Base-by-base conservation (phyloP, 352 stramenopile species). In the Phytophthora crassamura region DNA sequence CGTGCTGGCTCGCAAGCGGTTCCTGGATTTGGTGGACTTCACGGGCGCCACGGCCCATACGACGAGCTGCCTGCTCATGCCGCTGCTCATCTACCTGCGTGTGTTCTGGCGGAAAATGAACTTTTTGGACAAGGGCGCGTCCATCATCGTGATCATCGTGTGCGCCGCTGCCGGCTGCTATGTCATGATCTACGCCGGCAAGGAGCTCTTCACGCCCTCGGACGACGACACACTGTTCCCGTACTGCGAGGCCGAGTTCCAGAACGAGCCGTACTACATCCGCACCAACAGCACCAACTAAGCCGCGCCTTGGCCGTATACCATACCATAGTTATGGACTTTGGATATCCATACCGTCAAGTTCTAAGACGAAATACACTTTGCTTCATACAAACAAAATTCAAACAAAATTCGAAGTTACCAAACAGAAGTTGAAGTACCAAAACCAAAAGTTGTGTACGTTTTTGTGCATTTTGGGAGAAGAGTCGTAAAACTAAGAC, bases 1-100 rank as follows among this genome's bases (percentile, higher is more conserved):
- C 4, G 64, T 85, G 9, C 40, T 75, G 14, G 47, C 70, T 5
- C 72, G 79, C n/a, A 74, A 83, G 50, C 66, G 82, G 25, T 89
- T 86, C 59, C 61, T 85, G 14, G 80, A 89, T 35, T 48, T 89
- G 39, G 54, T 68, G 42, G 80, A 89, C 69, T 82, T 89, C 36
- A 75, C 81, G 28, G 80, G 80, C 5, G 80, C 80, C 33, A 81
- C 80, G 4, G 64, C 64, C 18, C 69, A 82, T 59, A 86, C 80
- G 30, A 68, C 79, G 25, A 86, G 76, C 60, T 89, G 78, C 38
- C 72, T 89, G 35, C 49, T 79, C 10, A 61, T 90, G 53, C 80
- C 80, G 7, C 62, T 88, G 47, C 60, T 84, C 20, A 77, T 90
- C 15, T 82, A 90, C 52, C 57, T 88, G 41, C 80, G 75, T 42